Conservation (phyloP, 305 asterid genomes). For the Solanum hybrid region DNA sequence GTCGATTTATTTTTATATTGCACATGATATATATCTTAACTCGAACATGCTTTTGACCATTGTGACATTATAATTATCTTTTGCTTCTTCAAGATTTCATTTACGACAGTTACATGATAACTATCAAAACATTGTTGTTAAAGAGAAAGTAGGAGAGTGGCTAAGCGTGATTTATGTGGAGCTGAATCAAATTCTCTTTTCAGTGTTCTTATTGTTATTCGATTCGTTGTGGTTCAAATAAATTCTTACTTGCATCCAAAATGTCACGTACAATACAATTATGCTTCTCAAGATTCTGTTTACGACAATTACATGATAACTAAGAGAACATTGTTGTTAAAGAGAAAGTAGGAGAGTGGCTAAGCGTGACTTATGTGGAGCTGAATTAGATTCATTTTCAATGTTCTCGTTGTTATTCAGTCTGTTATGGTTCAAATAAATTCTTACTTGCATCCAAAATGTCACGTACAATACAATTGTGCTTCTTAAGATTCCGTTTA, state of each 20-base stretch:
- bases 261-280: background rate
- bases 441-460: background rate
- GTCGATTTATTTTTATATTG: accelerated
- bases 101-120: too few relatives aligned
- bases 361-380: background rate
- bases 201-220: accelerated
- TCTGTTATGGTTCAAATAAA: background rate
- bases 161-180: accelerated
- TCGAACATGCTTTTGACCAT: background rate
- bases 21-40: background rate
- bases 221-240: background rate
- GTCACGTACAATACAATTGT: background rate
- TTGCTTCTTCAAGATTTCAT: accelerated
- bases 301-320: background rate
- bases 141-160: background rate
- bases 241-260: background rate
- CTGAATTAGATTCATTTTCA: background rate
- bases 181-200: background rate
- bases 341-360: background rate
- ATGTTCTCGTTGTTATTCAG: background rate
- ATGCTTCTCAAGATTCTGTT: background rate
- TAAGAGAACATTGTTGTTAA: background rate
- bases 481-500: background rate
- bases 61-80: background rate
- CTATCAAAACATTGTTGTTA: background rate